Evolutionary conservation across 2,329 filamentous ascomycete genomes (phyloP), one percentile per base, ranked within the genome.

Genomic region (Aspergillus sp.): DNA sequence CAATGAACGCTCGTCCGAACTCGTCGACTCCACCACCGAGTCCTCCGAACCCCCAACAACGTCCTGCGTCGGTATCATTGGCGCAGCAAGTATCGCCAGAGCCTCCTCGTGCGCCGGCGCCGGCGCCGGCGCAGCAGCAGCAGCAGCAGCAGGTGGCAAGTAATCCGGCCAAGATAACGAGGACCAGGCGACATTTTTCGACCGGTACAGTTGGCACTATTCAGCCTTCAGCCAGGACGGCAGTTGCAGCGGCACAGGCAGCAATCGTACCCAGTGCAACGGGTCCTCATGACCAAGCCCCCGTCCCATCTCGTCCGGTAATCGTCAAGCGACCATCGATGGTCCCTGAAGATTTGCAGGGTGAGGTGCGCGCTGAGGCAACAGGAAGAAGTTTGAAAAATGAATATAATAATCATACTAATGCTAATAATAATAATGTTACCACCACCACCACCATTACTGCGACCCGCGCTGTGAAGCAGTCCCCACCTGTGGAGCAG

Each of bases 311-410:
- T 29, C 39, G 39, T 19, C 35, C 47, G 2, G 33, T 10, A 26
- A n/a, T 50, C 8, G 34, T 43, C n/a, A 69, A 69, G 47, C 64
- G 65, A 29, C 66, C 68, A 5, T 69, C 67, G 4, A 63, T 64
- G 12, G 67, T 70, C 3, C 60, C 58, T 4, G 71, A 74, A 49
- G 69, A 73, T 42, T 62, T 63, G 46, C 64, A 69, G 45, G 65
- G 63, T 26, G 68, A 69, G 48, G 47, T 51, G 44, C 62, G 65
- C 46, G 54, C 57, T 12, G 60, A 64, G 12, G 53, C 59, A 29
- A 44, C 19, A 19, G 19, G 19, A 19, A 19, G 19, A 19, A 19
- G 19, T 19, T 19, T 19, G 19, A 19, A 19, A 19, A 19, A 19
- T 19, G 19, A 19, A 19, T 19, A 1, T 19, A 19, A 19, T 19